Base-by-base conservation (phyloP, 805 yeast genomes). In the Cyberlindnera americana region DNA sequence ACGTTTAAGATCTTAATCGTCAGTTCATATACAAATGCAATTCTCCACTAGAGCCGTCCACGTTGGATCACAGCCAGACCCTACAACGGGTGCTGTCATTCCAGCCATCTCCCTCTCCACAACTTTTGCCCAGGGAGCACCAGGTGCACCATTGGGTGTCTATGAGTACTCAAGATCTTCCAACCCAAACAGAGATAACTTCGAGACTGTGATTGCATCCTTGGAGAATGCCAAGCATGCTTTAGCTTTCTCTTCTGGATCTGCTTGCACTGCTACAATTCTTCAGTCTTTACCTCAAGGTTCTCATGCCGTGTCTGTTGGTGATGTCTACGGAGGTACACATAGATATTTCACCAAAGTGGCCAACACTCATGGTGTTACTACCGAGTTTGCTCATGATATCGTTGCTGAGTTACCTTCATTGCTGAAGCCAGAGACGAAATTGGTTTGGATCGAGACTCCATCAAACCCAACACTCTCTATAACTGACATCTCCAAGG, bases 311-410 rank as follows among this genome's bases (percentile, higher is more conserved):
- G 70, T 86, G 35, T 79, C 88, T 33, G 79, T 85, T 55, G 89
- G 85, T 53, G 95, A 86, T 56, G 95, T 86, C 33, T 86, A 86
- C 64, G 95, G 95, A 47, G 95, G 95, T 54, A 86, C 95, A 42
- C 93, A 86, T 69, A 73, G 95, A 64, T 86, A 87, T 65, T 86
- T 86, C 72, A 81, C 95, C 59, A 75, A 83, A 61, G 95, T 86
- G 35, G 95, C 91, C 45, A 69, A 70, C 57, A 75, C 86, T 33
- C 93, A 85, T 60, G 91, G 91, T 43, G 83, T 84, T 41, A 72
- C 68, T 40, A 74, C 83, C 32, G 64, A 78, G 14, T 86, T 87
- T 64, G 78, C 88, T 34, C 75, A 74, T 50, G 72, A 82, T 60
- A 69, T 86, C 53, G 73, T 71, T 45, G 55, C 62, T 21, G 90